phyloP scores from a whole-genome alignment of 2,329 filamentous ascomycete genomes.

The Oidium heveae region DNA sequence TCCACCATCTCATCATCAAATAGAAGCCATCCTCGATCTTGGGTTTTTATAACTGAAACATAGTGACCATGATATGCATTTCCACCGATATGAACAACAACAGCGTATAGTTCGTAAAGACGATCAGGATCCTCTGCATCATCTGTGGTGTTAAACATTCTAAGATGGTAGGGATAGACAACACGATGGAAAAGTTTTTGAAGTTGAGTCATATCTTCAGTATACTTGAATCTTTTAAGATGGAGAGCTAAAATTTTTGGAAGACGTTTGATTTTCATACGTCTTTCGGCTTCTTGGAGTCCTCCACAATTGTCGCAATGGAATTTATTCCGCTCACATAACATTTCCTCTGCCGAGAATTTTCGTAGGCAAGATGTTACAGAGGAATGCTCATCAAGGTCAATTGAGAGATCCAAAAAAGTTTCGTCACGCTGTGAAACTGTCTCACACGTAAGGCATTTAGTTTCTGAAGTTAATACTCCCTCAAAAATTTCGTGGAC shows the following conservation, averaged over 20 bases:
- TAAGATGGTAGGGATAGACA: constrained; percentile 87
- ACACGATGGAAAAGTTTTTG: constrained; percentile 95
- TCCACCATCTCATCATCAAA: constrained; percentile 99
- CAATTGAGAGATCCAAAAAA: constrained; percentile 86
- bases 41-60: constrained; percentile 90
- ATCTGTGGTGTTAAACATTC: constrained; percentile 92
- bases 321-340: constrained; percentile 96
- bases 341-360: constrained; percentile 94
- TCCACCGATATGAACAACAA: constrained; percentile 90
- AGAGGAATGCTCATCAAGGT: constrained; percentile 82
- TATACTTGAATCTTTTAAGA: constrained; percentile 94
- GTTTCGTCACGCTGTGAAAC: constrained; percentile 86
- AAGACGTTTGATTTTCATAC: constrained; percentile 95
- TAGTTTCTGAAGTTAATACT: constrained; percentile 80
- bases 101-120: constrained; percentile 86
- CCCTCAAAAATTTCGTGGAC: constrained; percentile 96
- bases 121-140: constrained; percentile 84
- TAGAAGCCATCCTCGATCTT: constrained; percentile 81
- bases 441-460: constrained; percentile 89
- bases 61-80: constrained; percentile 97
- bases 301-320: constrained; percentile 95
- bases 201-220: constrained; percentile 74
- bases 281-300: constrained; percentile 89
- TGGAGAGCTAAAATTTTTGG: constrained; percentile 82
- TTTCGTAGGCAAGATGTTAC: constrained; percentile 88